Percentiles rank a stretch among this genome's conserved stretches.
Conservation (phyloP, 208 protist species). For the Acanthamoeba rhysodes region DNA sequence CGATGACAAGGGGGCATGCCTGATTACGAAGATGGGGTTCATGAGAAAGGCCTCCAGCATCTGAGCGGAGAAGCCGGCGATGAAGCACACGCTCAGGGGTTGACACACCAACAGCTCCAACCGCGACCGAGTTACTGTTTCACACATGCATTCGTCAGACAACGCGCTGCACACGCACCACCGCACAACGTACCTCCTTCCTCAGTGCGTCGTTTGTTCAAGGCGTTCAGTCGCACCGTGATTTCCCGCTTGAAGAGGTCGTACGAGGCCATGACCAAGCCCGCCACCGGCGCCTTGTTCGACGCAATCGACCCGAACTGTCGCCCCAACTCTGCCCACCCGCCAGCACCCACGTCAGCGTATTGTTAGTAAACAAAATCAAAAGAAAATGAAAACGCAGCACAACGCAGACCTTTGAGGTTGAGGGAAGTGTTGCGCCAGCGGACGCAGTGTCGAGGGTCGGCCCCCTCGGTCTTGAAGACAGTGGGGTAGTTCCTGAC, state of each 20-base stretch:
- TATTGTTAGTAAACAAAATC: neutral
- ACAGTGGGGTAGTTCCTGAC: constrained; percentile 31
- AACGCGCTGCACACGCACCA: neutral
- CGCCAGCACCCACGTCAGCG: neutral
- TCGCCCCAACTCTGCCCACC: neutral
- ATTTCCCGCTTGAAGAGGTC: constrained; percentile 59
- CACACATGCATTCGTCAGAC: neutral
- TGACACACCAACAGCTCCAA: neutral
- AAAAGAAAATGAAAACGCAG: neutral
- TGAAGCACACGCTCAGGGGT: constrained; percentile 30
- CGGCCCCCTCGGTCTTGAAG: constrained; percentile 28
- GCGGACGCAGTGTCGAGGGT: neutral
- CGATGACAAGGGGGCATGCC: too few species aligned
- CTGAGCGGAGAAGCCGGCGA: constrained; percentile 12
- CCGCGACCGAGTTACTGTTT: neutral
- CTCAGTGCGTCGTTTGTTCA: constrained; percentile 1
- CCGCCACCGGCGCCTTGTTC: constrained; percentile 44
- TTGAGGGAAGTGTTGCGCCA: neutral
- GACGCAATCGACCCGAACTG: constrained; percentile 23
- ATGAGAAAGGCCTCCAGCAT: constrained; percentile 45
- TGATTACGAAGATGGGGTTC: constrained; percentile 39
- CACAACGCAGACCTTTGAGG: neutral
- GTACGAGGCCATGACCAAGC: constrained; percentile 53
- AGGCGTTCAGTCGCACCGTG: constrained; percentile 1
- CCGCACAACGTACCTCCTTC: neutral